Base-by-base conservation (phyloP, 2,329 filamentous ascomycete genomes). In the Colletotrichum karsti region DNA sequence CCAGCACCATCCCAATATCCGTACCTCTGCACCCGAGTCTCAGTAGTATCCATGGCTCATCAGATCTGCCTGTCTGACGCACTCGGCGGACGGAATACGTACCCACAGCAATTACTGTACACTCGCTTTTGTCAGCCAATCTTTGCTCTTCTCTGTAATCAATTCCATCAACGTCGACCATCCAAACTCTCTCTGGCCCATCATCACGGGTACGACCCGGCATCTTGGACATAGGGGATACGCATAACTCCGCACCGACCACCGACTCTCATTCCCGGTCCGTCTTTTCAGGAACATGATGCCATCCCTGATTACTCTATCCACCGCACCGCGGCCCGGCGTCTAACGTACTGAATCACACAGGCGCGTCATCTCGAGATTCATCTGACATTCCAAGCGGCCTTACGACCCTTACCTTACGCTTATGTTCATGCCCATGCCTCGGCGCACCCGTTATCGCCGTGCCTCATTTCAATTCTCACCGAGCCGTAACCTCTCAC, bases 161-260 rank as follows among this genome's bases (percentile, higher is more conserved):
- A 53, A 18, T 41, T 51, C 64, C 59, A 56, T 67, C 41, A 22
- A 33, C 35, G 50, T 53, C 63, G 33, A 46, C 63, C 63, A 37
- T 41, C 41, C 56, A 42, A 57, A 48, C 24, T 63, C 42, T 58
- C 30, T 10, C 41, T n/a, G 30, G 20, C 37, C 28, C 61, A 33
- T 9, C 51, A 30, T 30, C 33, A 30, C n/a, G 30, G 37, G 35
- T 35, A 18, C 41, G 39, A 22, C 35, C 39, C 54, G 18, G 48
- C 30, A 41, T 33, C 35, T 50, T 48, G 63, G 57, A 56, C 30
- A 33, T 46, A 63, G 64, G 54, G 51, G 44, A 51, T 67, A 67
- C 50, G 30, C 63, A 63, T 67, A 67, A 64, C 53, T 67, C 64
- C 64, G 64, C 60, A 63, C 53, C 54, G 35, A 67, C 64, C 51